Evolutionary conservation across 2,329 filamentous ascomycete genomes (phyloP).

Genomic region (Verticillium nonalfalfae): DNA sequence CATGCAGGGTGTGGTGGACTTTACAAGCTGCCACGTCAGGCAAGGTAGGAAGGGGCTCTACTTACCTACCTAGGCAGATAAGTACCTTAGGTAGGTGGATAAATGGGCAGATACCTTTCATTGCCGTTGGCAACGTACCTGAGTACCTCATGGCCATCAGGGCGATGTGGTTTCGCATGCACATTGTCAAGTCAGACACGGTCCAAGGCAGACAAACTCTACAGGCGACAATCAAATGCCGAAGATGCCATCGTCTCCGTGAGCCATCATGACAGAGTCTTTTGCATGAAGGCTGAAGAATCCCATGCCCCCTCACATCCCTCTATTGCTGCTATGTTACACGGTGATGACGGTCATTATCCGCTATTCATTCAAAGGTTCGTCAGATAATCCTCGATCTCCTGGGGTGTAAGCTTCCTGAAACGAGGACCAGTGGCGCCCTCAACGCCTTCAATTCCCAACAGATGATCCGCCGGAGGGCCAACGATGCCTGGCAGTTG

Average conservation of each 20-base stretch:
- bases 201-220: not conserved
- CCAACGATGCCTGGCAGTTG: conserved; percentile 73
- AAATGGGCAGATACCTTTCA: too few relatives aligned
- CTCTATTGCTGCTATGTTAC: conserved; percentile 27
- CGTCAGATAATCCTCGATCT: conserved; percentile 99
- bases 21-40: too few relatives aligned
- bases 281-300: not conserved
- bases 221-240: not conserved
- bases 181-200: not conserved
- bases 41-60: too few relatives aligned
- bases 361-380: conserved; percentile 64
- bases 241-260: not conserved
- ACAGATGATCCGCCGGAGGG: conserved; percentile 83
- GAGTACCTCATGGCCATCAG: too few relatives aligned
- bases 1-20: too few relatives aligned
- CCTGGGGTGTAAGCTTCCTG: conserved; percentile 91
- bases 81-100: too few relatives aligned
- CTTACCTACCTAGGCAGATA: too few relatives aligned
- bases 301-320: conserved; percentile 9
- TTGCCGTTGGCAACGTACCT: too few relatives aligned
- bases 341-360: conserved; percentile 17
- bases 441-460: conserved; percentile 86
- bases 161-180: not conserved
- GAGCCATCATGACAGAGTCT: not conserved
- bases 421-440: conserved; percentile 81